Evolutionary conservation across 805 yeast genomes (phyloP).

Genomic region (Pichia heedii): DNA sequence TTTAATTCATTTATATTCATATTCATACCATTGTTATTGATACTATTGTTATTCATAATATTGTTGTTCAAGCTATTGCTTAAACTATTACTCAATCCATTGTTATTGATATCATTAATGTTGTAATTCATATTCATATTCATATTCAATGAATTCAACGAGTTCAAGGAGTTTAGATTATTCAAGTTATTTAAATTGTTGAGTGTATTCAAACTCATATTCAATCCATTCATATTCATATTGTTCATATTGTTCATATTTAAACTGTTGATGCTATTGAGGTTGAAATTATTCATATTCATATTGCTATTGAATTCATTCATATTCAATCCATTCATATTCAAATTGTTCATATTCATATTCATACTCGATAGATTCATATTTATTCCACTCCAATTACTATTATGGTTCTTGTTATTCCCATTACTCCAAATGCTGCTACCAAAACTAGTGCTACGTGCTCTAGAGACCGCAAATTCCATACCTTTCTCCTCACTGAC

Average conservation of each 20-base stretch:
- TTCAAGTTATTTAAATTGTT: too few relatives aligned
- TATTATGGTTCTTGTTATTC: conserved; percentile 4
- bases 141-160: not conserved
- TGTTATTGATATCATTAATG: not conserved
- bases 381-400: not conserved
- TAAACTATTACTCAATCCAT: not conserved
- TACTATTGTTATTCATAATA: too few relatives aligned
- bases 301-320: too few relatives aligned
- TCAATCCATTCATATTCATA: too few relatives aligned
- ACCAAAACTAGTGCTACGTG: conserved; percentile 28
- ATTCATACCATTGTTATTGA: not conserved
- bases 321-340: not conserved
- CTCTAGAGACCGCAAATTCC: conserved; percentile 19
- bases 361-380: not conserved
- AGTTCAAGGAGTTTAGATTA: too few relatives aligned
- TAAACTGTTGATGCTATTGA: not conserved
- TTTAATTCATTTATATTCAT: not conserved
- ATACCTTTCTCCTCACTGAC: not conserved
- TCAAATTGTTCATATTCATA: not conserved
- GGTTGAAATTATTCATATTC: not conserved
- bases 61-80: too few relatives aligned
- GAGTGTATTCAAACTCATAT: too few relatives aligned
- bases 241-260: not conserved
- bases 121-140: not conserved
- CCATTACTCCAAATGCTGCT: conserved; percentile 29